phyloP scores from a whole-genome alignment of 768 basidiomycete genomes.

The Mrakia gelida region DNA sequence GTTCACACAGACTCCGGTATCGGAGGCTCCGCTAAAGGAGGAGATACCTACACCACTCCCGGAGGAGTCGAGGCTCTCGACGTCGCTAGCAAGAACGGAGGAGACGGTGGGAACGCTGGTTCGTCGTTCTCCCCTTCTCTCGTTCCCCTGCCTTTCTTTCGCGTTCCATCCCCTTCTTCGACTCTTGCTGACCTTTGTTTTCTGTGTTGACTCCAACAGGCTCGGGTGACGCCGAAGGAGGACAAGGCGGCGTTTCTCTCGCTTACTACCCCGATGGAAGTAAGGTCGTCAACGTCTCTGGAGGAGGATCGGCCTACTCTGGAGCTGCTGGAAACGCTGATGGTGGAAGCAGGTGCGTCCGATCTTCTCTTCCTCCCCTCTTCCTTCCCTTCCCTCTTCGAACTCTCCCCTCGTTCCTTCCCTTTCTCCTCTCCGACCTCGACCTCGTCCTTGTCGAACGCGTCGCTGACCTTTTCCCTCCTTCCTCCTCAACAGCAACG shows the following conservation, averaged over 20 bases:
- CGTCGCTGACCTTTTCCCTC: no score
- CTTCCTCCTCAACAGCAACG: not conserved
- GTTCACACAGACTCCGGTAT: not conserved
- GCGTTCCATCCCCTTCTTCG: not conserved
- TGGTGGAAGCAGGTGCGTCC: no score
- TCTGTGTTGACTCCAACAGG: not conserved
- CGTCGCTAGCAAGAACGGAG: conserved; percentile 10
- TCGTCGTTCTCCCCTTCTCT: not conserved
- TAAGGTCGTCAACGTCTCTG: not conserved
- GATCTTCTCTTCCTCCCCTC: no score
- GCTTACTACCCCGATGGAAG: not conserved
- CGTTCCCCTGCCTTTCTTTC: not conserved
- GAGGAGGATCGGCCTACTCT: conserved; percentile 1
- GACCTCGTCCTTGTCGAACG: no score
- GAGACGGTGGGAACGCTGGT: conserved; percentile 14
- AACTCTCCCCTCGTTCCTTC: not conserved
- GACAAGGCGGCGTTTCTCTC: not conserved
- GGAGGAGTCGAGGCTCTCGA: not conserved
- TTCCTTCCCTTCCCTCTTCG: no score
- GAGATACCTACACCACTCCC: not conserved
- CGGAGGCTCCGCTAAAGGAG: conserved; percentile 13
- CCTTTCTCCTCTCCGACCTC: no score
- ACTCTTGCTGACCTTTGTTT: not conserved
- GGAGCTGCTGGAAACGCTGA: not conserved
- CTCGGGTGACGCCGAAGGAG: no score